Percentiles rank a stretch among this genome's conserved stretches.
Evolutionary conservation across 1,284 basidiomycete species (phyloP).

Genomic region (Cyathus pygmaeus): DNA sequence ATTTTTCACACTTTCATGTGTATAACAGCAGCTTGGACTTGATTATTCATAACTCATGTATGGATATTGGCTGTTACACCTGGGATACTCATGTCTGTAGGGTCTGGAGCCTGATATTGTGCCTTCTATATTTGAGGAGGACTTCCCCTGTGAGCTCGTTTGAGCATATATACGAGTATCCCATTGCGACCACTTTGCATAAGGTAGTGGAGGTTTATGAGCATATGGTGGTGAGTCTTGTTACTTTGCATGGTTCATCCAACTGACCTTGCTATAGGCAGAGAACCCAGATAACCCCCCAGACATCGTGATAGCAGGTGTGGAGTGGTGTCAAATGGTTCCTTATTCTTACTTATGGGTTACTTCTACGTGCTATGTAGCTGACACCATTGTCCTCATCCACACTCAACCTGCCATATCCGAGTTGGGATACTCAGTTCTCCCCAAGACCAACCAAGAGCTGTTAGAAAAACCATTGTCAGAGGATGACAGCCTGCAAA

Average conservation of each 20-base stretch:
- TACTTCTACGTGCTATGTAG: constrained; percentile 48
- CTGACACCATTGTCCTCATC: constrained; percentile 92
- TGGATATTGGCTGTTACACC: constrained; percentile 4
- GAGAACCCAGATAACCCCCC: constrained; percentile 66
- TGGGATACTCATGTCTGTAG: constrained; percentile 31
- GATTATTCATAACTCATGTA: not conserved
- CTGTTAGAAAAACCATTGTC: constrained; percentile 90
- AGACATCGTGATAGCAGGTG: constrained; percentile 82
- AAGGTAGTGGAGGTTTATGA: constrained; percentile 96
- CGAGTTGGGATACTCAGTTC: constrained; percentile 58
- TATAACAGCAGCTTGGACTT: constrained; percentile 24
- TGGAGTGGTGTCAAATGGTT: constrained; percentile 17
- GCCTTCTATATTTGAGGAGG: constrained; percentile 89
- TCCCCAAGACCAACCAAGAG: constrained; percentile 64
- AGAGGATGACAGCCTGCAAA: constrained; percentile 87
- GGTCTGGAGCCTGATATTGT: constrained; percentile 89
- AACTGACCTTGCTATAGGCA: constrained; percentile 42
- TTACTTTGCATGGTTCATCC: constrained; percentile 1
- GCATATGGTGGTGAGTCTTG: constrained; percentile 74
- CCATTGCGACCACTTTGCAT: constrained; percentile 90
- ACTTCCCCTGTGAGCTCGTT: constrained; percentile 78
- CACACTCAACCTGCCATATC: constrained; percentile 72
- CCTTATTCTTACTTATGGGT: not conserved
- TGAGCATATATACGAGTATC: constrained; percentile 88
- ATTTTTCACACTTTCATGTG: constrained; percentile 84